These are phyloP conservation scores for Paramecium sonneborni DNA, from an alignment of 73 alveolate genomes.

Conservation along the genomic window DNA sequence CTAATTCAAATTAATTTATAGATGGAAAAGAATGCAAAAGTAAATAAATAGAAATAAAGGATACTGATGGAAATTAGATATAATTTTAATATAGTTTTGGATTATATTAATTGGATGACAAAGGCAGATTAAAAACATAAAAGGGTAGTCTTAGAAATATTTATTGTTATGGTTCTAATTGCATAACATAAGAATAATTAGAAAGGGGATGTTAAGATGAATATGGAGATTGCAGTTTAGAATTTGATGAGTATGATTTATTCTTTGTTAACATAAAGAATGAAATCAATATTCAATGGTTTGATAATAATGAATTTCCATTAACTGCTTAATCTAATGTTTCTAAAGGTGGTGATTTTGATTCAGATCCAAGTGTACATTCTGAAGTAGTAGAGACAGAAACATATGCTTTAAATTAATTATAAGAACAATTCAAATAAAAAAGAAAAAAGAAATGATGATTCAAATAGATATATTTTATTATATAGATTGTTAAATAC, in stretches of 20 bases:
- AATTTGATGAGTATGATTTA: background rate
- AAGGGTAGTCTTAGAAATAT: conserved; percentile 47
- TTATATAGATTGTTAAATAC: background rate
- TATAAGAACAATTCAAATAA: background rate
- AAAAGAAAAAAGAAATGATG: background rate
- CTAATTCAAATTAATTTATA: background rate
- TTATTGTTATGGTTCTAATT: conserved; percentile 37
- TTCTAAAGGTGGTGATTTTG: conserved; percentile 17
- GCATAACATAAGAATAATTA: background rate
- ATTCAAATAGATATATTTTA: background rate
- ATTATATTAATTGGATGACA: conserved; percentile 12
- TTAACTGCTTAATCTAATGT: conserved; percentile 39
- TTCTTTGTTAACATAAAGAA: background rate
- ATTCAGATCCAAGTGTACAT: conserved; percentile 54
- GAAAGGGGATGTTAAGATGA: conserved; percentile 6
- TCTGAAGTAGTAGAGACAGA: conserved; percentile 50
- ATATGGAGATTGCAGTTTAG: conserved; percentile 32
- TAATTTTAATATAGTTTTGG: conserved; percentile 7
- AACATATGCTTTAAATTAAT: conserved; percentile 27
- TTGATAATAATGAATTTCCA: conserved; percentile 47
- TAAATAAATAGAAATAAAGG: background rate
- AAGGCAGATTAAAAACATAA: background rate
- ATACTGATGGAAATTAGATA: conserved; percentile 13
- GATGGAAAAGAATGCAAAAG: conserved; percentile 11
- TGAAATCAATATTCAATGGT: background rate